A percentile compares a stretch with the other conserved stretches of the same genome.
These are phyloP conservation scores for Entelexis sorbosivorans DNA, from an alignment of 1,139 yeast species.

Conservation along the genomic window DNA sequence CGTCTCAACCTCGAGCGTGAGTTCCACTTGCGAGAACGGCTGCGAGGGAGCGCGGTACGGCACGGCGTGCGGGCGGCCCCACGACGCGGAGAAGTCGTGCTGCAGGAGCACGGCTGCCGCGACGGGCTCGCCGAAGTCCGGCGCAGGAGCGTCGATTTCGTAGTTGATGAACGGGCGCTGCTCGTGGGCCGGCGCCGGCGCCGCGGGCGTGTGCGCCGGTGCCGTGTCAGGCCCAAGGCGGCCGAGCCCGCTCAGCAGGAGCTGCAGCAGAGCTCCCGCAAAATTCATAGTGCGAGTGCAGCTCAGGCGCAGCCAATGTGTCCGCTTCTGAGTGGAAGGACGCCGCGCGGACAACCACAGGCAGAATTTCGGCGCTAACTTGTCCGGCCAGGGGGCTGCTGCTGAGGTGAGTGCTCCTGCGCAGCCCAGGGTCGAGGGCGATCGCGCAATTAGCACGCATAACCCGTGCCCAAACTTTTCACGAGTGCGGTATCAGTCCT, in stretches of 20 bases:
- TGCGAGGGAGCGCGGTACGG: conserved; percentile 35
- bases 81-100: conserved; percentile 48
- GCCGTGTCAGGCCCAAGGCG: not conserved
- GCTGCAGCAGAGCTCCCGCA: not conserved
- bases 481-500: too few species aligned
- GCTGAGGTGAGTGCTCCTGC: not conserved
- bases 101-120: conserved; percentile 34
- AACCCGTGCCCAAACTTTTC: not conserved
- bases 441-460: not conserved
- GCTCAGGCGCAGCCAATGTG: not conserved
- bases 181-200: not conserved
- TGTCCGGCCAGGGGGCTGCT: not conserved
- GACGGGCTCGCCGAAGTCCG: conserved; percentile 35
- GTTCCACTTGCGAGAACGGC: conserved; percentile 50
- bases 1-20: conserved; percentile 48
- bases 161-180: conserved; percentile 18
- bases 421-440: not conserved
- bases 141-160: conserved; percentile 22
- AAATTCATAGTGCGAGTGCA: not conserved
- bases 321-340: not conserved
- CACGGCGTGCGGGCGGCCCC: conserved; percentile 44
- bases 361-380: not conserved
- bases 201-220: not conserved
- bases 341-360: too few species aligned
- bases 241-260: not conserved